Conservation (phyloP, 2,329 filamentous ascomycete species). For the Cladosporium sp. region DNA sequence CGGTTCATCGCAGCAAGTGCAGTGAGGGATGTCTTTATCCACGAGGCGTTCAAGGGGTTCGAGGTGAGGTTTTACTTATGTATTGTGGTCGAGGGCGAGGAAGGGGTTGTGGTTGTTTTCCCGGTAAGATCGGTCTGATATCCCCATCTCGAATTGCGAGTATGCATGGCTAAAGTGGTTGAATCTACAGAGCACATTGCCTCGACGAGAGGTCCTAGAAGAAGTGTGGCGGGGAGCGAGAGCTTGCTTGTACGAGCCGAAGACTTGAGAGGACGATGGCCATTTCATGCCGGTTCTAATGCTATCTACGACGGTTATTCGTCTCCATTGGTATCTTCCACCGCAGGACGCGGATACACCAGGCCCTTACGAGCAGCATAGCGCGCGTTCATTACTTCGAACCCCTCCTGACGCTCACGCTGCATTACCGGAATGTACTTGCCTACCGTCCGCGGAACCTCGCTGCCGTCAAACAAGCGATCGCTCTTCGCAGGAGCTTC, state of each 20-base stretch:
- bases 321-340: constrained; percentile 16
- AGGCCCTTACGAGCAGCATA: constrained; percentile 49
- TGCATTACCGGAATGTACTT: constrained; percentile 53
- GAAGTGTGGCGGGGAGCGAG: constrained; percentile 83
- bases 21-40: constrained; percentile 88
- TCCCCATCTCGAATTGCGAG: no score
- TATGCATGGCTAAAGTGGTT: no score
- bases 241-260: constrained; percentile 71
- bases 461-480: constrained; percentile 54
- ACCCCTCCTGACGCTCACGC: constrained; percentile 49
- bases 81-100: constrained; percentile 83
- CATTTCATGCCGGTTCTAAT: neutral
- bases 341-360: neutral
- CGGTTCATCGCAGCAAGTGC: constrained; percentile 83
- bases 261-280: constrained; percentile 31
- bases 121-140: constrained; percentile 46
- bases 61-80: constrained; percentile 84
- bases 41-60: constrained; percentile 90
- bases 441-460: constrained; percentile 48
- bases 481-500: constrained; percentile 28
- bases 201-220: constrained; percentile 68
- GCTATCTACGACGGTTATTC: constrained; percentile 1
- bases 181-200: constrained; percentile 54
- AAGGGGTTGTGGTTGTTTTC: constrained; percentile 90
- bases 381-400: constrained; percentile 57